Evolutionary conservation across 306 rosid species (phyloP), one percentile per base, ranked within the genome.

Genomic region (Boehmeria nivea): DNA sequence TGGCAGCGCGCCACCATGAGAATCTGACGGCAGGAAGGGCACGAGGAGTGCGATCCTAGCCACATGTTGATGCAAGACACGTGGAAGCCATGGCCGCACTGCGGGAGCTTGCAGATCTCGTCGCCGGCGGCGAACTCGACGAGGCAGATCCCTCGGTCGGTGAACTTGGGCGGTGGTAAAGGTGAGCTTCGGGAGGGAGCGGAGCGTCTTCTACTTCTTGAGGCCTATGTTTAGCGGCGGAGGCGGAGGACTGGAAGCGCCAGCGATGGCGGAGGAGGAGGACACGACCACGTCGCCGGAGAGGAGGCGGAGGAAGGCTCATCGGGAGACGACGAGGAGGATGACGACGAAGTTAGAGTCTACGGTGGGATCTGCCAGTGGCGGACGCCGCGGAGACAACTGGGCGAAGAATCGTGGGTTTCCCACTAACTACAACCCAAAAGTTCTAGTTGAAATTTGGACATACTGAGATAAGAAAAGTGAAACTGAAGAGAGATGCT

Each of bases 271-370:
- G 49, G 46, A 75, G 88, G 26, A 83, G n/a, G n/a, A n/a, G n/a
- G n/a, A n/a, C n/a, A n/a, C n/a, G n/a, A n/a, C n/a, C n/a, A n/a
- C n/a, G n/a, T 84, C 39, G n/a, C n/a, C n/a, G n/a, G n/a, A n/a
- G n/a, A n/a, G n/a, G n/a, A n/a, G n/a, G n/a, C n/a, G n/a, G n/a
- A 83, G 77, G 70, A 93, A 87, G 43, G 81, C 79, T 68, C 95
- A 87, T 14, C 93, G 89, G 0, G 87, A n/a, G n/a, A n/a, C n/a
- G n/a, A n/a, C n/a, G n/a, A n/a, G n/a, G n/a, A n/a, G n/a, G n/a
- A n/a, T 79, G 3, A 84, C 81, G 33, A 83, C 78, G 34, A 81
- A n/a, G n/a, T n/a, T n/a, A n/a, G n/a, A n/a, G n/a, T n/a, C n/a
- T n/a, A n/a, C n/a, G n/a, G n/a, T n/a, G n/a, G n/a, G n/a, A n/a